Conservation (phyloP, 208 protist species). For the Trypanosoma brucei region DNA sequence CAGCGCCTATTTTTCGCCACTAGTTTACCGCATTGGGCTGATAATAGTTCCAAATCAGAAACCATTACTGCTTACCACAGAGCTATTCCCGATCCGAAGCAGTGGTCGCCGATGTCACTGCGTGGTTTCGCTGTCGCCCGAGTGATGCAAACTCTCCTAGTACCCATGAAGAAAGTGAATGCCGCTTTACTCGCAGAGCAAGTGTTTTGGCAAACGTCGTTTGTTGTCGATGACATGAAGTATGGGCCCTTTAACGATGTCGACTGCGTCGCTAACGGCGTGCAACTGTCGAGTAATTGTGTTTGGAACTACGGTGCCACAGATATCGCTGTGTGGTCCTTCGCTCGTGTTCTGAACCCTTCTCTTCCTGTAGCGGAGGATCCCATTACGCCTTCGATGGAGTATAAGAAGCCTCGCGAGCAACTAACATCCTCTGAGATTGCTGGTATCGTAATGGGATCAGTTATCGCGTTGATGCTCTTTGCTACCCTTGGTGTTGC, state of each 20-base stretch:
- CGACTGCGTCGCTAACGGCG: neutral
- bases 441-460: conserved; percentile 19
- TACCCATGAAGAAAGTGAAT: neutral
- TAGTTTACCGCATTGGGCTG: conserved; percentile 6
- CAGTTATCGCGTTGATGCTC: conserved; percentile 22
- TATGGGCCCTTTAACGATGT: conserved; percentile 19
- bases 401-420: conserved; percentile 6
- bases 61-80: neutral
- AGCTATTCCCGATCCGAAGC: neutral
- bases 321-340: conserved; percentile 8
- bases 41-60: neutral
- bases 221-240: conserved; percentile 18
- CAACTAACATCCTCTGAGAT: conserved; percentile 5
- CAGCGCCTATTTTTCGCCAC: conserved; percentile 7
- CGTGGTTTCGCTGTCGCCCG: neutral
- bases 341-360: conserved; percentile 25
- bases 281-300: conserved; percentile 28
- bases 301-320: conserved; percentile 20
- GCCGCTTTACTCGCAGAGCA: neutral
- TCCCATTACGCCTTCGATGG: conserved; percentile 24
- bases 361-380: neutral
- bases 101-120: neutral
- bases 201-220: conserved; percentile 3
- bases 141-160: neutral
- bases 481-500: conserved; percentile 50